Evolutionary conservation across 768 basidiomycete species (phyloP).

Genomic region (Mycena latifolia): DNA sequence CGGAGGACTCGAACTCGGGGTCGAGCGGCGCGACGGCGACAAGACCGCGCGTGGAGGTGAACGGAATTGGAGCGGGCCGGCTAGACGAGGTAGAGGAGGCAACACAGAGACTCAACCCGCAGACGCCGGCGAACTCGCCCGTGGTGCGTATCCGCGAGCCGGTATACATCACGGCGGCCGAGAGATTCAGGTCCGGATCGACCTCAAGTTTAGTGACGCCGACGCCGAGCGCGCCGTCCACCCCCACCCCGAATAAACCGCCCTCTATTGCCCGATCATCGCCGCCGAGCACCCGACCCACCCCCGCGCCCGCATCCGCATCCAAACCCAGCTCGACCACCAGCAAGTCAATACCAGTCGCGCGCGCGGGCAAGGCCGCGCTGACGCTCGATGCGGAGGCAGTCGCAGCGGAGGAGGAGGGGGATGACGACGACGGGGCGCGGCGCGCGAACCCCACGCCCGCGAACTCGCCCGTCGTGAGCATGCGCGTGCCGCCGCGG

Average conservation of each 20-base stretch:
- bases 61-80: conserved; percentile 38
- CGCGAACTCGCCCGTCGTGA: conserved; percentile 69
- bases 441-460: conserved; percentile 59
- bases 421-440: background rate
- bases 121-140: conserved; percentile 77
- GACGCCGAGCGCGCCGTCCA: background rate
- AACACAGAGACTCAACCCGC: conserved; percentile 45
- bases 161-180: conserved; percentile 30
- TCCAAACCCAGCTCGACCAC: conserved; percentile 11
- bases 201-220: background rate
- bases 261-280: background rate
- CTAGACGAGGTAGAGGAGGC: conserved; percentile 30
- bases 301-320: background rate
- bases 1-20: conserved; percentile 25
- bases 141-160: conserved; percentile 48
- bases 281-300: conserved; percentile 4
- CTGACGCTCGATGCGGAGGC: background rate
- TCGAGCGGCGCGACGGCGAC: conserved; percentile 32
- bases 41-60: conserved; percentile 24
- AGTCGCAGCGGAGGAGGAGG: background rate
- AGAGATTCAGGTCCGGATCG: conserved; percentile 7
- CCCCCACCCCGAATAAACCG: background rate
- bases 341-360: conserved; percentile 33
- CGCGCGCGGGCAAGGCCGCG: background rate
- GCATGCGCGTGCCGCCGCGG: conserved; percentile 24